phyloP scores from a whole-genome alignment of 495 filamentous ascomycete species.

The Parathielavia appendiculata region DNA sequence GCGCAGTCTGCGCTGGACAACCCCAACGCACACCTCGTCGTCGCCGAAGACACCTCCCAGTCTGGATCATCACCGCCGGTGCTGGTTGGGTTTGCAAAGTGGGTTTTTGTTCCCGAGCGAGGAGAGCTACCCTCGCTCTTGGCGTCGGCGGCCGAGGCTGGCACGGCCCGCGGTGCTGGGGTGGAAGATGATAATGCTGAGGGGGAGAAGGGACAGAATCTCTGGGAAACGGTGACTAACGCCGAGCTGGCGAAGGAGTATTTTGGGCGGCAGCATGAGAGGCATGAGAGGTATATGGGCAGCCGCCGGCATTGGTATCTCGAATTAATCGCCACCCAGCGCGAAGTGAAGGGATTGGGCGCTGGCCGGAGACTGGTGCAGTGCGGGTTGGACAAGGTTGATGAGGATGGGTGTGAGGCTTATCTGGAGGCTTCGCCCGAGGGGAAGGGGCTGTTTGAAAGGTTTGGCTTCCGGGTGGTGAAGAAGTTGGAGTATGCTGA shows the following conservation, averaged over 20 bases:
- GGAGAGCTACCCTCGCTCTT: neutral
- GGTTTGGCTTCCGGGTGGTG: constrained; percentile 46
- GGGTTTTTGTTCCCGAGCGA: neutral
- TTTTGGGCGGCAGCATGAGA: constrained; percentile 11
- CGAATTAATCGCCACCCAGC: constrained; percentile 45
- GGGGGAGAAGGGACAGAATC: neutral
- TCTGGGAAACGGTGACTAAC: neutral
- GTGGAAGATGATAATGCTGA: neutral
- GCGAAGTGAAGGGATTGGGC: constrained; percentile 46
- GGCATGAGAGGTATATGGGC: constrained; percentile 32
- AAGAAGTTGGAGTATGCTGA: constrained; percentile 35
- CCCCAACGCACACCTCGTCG: constrained; percentile 2
- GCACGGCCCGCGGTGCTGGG: neutral
- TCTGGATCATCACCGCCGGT: neutral
- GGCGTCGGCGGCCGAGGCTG: neutral
- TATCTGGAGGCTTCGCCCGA: constrained; percentile 53
- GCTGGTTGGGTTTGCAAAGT: neutral
- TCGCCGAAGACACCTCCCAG: neutral
- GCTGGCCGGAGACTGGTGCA: constrained; percentile 44
- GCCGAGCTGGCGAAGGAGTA: neutral
- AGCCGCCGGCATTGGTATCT: constrained; percentile 39
- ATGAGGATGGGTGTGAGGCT: constrained; percentile 40
- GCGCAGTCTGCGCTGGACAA: neutral
- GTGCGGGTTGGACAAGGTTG: constrained; percentile 48
- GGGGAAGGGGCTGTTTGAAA: constrained; percentile 50